Percentiles rank a stretch among this genome's conserved stretches.
Conservation (phyloP, 2,329 filamentous ascomycete species). For the Fusarium virguliforme region DNA sequence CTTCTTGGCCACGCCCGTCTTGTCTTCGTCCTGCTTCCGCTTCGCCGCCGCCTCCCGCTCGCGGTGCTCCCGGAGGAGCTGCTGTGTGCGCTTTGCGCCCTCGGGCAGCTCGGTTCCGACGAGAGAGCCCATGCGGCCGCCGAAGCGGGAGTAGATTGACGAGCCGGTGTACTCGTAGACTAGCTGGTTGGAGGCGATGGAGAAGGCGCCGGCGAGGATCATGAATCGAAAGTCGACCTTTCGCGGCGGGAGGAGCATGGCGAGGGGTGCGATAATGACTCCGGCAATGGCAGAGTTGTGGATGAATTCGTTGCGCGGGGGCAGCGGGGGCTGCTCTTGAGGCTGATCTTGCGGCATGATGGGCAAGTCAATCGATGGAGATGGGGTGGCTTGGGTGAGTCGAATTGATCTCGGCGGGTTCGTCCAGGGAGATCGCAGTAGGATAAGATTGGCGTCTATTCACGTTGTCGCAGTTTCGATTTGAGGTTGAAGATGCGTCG, state of each 20-base stretch:
- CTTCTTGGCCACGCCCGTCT: slow-evolving; percentile 53
- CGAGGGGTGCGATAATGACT: slow-evolving; percentile 64
- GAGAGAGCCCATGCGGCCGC: slow-evolving; percentile 61
- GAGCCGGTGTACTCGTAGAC: slow-evolving; percentile 71
- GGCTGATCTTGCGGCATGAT: slow-evolving; percentile 52
- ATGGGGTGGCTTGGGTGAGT: neutral
- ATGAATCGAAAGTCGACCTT: slow-evolving; percentile 67
- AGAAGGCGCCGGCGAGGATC: slow-evolving; percentile 66
- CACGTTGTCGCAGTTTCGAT: slow-evolving; percentile 24
- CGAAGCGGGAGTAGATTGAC: slow-evolving; percentile 66
- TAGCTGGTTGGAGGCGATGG: slow-evolving; percentile 70
- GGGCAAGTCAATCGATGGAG: neutral
- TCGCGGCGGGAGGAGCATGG: slow-evolving; percentile 68
- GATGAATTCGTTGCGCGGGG: slow-evolving; percentile 57
- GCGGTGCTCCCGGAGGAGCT: slow-evolving; percentile 64
- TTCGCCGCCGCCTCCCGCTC: slow-evolving; percentile 57
- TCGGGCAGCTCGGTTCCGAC: slow-evolving; percentile 72
- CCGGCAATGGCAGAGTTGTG: slow-evolving; percentile 67
- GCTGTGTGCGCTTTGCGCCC: slow-evolving; percentile 65
- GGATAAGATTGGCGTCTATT: slow-evolving; percentile 8
- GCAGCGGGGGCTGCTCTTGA: slow-evolving; percentile 50
- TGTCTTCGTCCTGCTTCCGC: slow-evolving; percentile 47
- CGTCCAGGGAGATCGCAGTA: neutral
- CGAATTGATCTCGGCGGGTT: neutral
- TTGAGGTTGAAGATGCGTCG: slow-evolving; percentile 26